Conservation (phyloP, 1,284 basidiomycete genomes). For the Ustilago bromivora region DNA sequence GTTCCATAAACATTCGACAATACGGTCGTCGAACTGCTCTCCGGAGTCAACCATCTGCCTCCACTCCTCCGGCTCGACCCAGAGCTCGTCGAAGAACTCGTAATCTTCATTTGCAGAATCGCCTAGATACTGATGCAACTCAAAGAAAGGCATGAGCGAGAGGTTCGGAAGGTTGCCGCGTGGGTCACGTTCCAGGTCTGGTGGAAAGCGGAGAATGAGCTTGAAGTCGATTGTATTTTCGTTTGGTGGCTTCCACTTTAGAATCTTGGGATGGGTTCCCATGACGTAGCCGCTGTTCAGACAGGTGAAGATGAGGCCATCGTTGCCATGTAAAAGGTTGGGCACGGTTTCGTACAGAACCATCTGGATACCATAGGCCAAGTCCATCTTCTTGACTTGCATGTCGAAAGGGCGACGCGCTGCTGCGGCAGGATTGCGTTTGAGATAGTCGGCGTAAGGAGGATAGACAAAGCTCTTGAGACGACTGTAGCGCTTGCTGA, state of each 20-base stretch:
- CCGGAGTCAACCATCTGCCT: constrained; percentile 85
- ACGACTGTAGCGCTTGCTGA: constrained; percentile 89
- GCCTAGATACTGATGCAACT: constrained; percentile 79
- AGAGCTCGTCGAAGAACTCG: constrained; percentile 87
- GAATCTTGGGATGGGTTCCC: constrained; percentile 90
- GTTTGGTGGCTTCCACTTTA: constrained; percentile 97
- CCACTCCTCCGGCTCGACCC: constrained; percentile 92
- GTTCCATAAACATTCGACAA: constrained; percentile 91
- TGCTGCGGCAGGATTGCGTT: constrained; percentile 77
- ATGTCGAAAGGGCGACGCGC: constrained; percentile 85
- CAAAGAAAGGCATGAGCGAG: constrained; percentile 85
- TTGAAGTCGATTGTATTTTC: constrained; percentile 99
- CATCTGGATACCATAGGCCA: constrained; percentile 87
- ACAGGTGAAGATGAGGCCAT: constrained; percentile 97
- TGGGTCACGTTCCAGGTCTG: constrained; percentile 69
- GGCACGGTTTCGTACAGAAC: constrained; percentile 88
- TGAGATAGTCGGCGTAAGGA: constrained; percentile 81
- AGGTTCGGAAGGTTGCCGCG: constrained; percentile 77
- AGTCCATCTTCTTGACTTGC: constrained; percentile 83
- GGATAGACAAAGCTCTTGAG: constrained; percentile 84
- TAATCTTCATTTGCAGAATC: constrained; percentile 72
- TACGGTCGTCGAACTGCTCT: constrained; percentile 90
- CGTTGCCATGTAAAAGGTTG: constrained; percentile 89
- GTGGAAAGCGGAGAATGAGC: constrained; percentile 90
- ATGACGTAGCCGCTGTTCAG: constrained; percentile 84